A percentile compares a stretch with the other conserved stretches of the same genome.
phyloP scores from a whole-genome alignment of 2,329 filamentous ascomycete species.

The Sporothrix humicola region DNA sequence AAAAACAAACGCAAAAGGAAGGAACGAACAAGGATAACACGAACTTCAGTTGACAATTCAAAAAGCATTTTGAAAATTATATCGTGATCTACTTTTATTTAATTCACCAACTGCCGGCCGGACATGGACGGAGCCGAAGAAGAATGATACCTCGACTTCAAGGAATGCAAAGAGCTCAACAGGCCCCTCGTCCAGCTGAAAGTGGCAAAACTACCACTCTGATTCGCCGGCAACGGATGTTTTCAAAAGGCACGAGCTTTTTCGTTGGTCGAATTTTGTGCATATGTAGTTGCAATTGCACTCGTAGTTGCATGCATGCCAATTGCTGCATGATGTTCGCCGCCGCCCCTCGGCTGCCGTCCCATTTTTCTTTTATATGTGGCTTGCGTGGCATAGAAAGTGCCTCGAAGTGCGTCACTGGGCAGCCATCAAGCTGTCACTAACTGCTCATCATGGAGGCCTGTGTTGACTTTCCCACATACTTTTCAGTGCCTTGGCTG shows the following conservation, averaged over 20 bases:
- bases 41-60: background rate
- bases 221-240: constrained; percentile 3
- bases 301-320: background rate
- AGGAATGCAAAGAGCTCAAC: background rate
- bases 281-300: background rate
- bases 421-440: background rate
- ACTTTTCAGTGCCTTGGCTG: background rate
- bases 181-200: constrained; percentile 2
- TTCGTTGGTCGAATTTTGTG: background rate
- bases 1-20: background rate
- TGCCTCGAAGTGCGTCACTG: too few relatives aligned
- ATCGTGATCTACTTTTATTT: background rate
- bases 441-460: background rate
- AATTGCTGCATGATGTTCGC: too few relatives aligned
- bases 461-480: background rate
- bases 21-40: background rate
- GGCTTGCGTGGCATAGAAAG: background rate
- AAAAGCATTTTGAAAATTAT: too few relatives aligned
- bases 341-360: background rate
- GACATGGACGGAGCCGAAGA: background rate
- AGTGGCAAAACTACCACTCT: constrained; percentile 19
- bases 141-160: background rate
- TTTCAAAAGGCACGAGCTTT: background rate
- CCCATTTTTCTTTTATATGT: background rate
- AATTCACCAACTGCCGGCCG: background rate